phyloP scores from a whole-genome alignment of 345 rosid genomes.

The Turnera subulata region DNA sequence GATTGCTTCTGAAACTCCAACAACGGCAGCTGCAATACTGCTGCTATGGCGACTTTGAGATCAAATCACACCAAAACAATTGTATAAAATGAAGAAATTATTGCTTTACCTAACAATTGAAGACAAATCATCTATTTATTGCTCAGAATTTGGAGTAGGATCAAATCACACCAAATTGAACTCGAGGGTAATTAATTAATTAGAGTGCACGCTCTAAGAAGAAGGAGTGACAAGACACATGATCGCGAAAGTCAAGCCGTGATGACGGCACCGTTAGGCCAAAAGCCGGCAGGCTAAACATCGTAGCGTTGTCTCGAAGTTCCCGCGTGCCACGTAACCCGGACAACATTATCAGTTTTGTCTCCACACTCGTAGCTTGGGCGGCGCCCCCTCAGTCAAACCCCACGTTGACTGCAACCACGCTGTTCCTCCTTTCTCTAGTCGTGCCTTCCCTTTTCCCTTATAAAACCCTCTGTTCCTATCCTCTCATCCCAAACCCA shows the following conservation, averaged over 20 bases:
- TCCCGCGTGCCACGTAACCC: slow-evolving; percentile 51
- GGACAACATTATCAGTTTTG: slow-evolving; percentile 29
- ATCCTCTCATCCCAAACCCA: neutral
- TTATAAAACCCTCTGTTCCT: neutral
- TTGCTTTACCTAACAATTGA: too few relatives aligned
- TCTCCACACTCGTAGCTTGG: slow-evolving; percentile 27
- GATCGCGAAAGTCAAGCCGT: slow-evolving; percentile 7
- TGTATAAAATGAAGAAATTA: too few relatives aligned
- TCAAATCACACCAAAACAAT: too few relatives aligned
- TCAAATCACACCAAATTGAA: too few relatives aligned
- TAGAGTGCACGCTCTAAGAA: too few relatives aligned
- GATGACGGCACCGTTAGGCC: slow-evolving; percentile 26
- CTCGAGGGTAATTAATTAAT: too few relatives aligned
- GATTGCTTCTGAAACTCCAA: too few relatives aligned
- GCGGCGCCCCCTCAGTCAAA: slow-evolving; percentile 29
- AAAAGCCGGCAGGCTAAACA: slow-evolving; percentile 36
- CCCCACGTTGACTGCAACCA: neutral
- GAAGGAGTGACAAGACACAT: too few relatives aligned
- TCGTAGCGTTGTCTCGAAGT: slow-evolving; percentile 36
- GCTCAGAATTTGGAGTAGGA: too few relatives aligned
- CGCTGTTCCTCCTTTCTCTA: neutral
- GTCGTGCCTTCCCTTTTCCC: neutral
- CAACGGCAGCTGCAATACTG: too few relatives aligned
- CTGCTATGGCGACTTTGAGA: too few relatives aligned
- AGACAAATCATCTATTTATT: too few relatives aligned